Evolutionary conservation across 129 eudicot species (phyloP), one percentile per base, ranked within the genome.

Genomic region (Saposhnikovia divaricata): DNA sequence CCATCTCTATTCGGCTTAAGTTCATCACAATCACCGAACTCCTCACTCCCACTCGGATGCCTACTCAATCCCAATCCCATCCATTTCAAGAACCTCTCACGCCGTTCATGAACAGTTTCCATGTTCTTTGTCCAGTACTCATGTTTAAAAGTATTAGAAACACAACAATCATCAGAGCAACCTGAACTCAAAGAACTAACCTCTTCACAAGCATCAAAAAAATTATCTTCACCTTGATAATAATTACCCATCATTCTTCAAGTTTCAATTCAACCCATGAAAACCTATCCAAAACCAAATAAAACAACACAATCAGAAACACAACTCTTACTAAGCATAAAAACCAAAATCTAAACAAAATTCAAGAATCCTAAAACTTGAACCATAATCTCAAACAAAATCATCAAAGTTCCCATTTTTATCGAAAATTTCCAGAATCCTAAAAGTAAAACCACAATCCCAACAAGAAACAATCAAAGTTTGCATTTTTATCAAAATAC

Each of bases 131-230:
- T 80, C 97, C 97, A 91, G 28, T 78, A 87, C 6, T 90, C 90
- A 79, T 87, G 89, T 14, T 84, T 90, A 31, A 87, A 83, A 50
- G 65, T 73, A 46, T 78, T 78, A 40, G 74, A 63, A 42, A 55
- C 85, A 82, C 88, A 84, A 80, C 87, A 88, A 40, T 53, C 82
- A 7, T 84, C 92, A 3, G 88, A 88, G 77, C 66, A 65, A 57
- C 84, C 86, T n/a, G 88, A 86, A 82, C 80, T 86, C 66, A 88
- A 86, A 75, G 83, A 81, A 63, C 79, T 53, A 15, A 86, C 81
- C 78, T 81, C 95, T 40, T 91, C 96, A 77, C 78, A 85, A 79
- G 90, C 84, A 66, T 90, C 97, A 76, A 84, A 87, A 79, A 88
- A 94, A 11, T 91, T 92, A 65, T 90, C 90, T 73, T 83, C 91